Base-by-base conservation (phyloP, 495 filamentous ascomycete genomes). In the Bacidia gigantensis region DNA sequence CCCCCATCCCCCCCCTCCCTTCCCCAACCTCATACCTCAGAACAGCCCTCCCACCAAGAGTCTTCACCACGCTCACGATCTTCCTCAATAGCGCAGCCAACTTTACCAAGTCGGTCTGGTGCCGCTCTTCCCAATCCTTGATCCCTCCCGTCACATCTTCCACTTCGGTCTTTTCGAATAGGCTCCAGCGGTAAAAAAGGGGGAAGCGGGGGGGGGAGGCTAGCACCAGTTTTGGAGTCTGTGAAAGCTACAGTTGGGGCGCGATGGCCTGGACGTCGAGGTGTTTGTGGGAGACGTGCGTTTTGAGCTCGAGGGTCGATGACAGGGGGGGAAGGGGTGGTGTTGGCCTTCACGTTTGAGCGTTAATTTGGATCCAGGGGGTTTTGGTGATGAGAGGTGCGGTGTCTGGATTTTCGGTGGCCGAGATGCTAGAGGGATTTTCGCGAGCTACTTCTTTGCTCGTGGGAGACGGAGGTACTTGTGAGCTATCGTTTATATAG, bases 211-310 rank as follows among this genome's bases (percentile, higher is more conserved):
- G 2, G 22, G 41, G 10, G 9, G 18, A 44, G 41, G 41, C 41
- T 44, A 41, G 12, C 24, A 42, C 12, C 0, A 42, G 20, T 3
- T 52, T 52, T 0, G 17, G 21, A 11, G 39, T 52, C 11, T 52
- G 50, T 22, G 50, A 52, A n/a, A 44, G 26, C 50, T 40, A 52
- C 5, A 52, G 20, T 5, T 44, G 22, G 25, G 50, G 17, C 12
- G 26, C 14, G 12, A 26, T 40, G 0, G 14, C 22, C 24, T 43
- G 7, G 21, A 52, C 32, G 11, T 23, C 22, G 32, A 42, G 24
- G 14, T 52, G 32, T 26, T 32, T 39, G 18, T 40, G 32, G 14
- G 50, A 42, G 7, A 26, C 38, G 2, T 20, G 35, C 18, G 14
- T 18, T 12, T 26, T 42, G 22, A 52, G 21, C 35, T 39, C n/a